Evolutionary conservation across 805 yeast species (phyloP).

Genomic region (Jamesozyma rosinii): DNA sequence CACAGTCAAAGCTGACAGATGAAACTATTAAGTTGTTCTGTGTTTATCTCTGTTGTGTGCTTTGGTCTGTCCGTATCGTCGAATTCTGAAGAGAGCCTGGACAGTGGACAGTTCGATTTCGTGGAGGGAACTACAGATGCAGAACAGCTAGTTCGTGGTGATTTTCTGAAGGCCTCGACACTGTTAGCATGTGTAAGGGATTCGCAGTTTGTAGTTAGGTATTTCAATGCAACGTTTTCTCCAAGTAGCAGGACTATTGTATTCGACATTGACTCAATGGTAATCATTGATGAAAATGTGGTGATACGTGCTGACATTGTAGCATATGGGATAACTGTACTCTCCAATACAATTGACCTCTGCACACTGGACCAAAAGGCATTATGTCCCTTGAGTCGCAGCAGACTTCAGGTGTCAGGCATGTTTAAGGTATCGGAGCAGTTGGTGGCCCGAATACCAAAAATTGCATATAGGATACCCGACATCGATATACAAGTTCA

Average conservation of each 20-base stretch:
- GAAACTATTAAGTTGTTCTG: too few relatives aligned
- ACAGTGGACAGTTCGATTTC: too few relatives aligned
- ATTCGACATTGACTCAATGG: conserved; percentile 64
- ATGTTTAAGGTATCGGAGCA: conserved; percentile 36
- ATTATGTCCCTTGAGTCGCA: conserved; percentile 78
- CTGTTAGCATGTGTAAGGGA: conserved; percentile 84
- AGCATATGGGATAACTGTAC: conserved; percentile 69
- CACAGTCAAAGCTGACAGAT: too few relatives aligned
- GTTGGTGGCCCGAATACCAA: conserved; percentile 52
- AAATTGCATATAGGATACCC: conserved; percentile 80
- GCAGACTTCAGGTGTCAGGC: conserved; percentile 70
- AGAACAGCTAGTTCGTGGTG: too few relatives aligned
- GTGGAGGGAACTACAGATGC: too few relatives aligned
- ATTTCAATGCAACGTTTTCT: conserved; percentile 62
- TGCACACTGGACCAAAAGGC: conserved; percentile 51
- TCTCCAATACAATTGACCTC: conserved; percentile 46
- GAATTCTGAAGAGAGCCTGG: too few relatives aligned
- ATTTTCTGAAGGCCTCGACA: conserved; percentile 45
- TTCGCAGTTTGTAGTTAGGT: conserved; percentile 77
- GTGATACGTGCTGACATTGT: conserved; percentile 55
- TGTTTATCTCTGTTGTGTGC: too few relatives aligned
- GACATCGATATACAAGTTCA: conserved; percentile 87
- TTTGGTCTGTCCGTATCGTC: too few relatives aligned
- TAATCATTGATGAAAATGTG: conserved; percentile 66
- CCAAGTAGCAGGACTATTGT: conserved; percentile 55